These are phyloP conservation scores for Hylodesmum podocarpum DNA, from an alignment of 306 rosid species.

Conservation along the genomic window DNA sequence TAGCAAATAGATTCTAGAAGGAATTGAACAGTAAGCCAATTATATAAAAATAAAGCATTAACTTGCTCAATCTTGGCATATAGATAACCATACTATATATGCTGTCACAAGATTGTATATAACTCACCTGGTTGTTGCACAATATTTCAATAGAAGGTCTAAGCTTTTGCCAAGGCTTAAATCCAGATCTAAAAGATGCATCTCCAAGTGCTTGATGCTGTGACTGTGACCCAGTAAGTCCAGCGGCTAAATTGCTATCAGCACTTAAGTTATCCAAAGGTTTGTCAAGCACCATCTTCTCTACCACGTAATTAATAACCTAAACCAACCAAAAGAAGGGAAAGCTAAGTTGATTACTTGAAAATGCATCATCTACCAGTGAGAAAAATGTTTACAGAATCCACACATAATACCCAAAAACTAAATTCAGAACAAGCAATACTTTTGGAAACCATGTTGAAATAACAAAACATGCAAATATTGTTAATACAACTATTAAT, in stretches of 20 bases:
- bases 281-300: slow-evolving; percentile 87
- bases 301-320: slow-evolving; percentile 85
- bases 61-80: slow-evolving; percentile 2
- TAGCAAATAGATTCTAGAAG: slow-evolving; percentile 6
- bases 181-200: slow-evolving; percentile 72
- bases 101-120: not conserved
- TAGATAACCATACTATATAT: not conserved
- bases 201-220: slow-evolving; percentile 62
- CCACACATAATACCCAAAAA: not conserved
- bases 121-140: slow-evolving; percentile 85
- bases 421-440: not conserved
- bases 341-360: not conserved
- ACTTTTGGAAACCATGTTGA: not conserved
- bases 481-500: too few relatives aligned
- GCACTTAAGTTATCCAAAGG: slow-evolving; percentile 61
- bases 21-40: slow-evolving; percentile 7
- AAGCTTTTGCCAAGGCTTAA: slow-evolving; percentile 73
- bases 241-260: slow-evolving; percentile 58
- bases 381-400: not conserved
- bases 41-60: not conserved
- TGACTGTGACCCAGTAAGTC: slow-evolving; percentile 56
- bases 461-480: too few relatives aligned
- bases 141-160: slow-evolving; percentile 83
- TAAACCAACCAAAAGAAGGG: slow-evolving; percentile 23
- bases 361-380: not conserved